phyloP scores from a whole-genome alignment of 176 grass and related monocot genomes.

The Rhynchospora breviuscula region DNA sequence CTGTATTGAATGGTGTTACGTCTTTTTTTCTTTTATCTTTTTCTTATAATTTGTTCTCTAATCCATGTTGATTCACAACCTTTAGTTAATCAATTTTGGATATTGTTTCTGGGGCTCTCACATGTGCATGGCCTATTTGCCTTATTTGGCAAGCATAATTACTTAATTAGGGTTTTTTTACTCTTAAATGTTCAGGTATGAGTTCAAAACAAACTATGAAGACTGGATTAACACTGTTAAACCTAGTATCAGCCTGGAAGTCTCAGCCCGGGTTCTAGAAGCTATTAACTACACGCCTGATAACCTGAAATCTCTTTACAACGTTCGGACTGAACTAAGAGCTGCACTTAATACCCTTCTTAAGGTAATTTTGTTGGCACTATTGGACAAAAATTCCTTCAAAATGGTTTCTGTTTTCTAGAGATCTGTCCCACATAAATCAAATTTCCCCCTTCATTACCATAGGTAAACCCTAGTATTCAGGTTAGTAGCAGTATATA shows the following conservation, averaged over 20 bases:
- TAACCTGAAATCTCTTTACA: constrained; percentile 83
- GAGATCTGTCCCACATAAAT: neutral
- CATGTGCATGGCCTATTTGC: neutral
- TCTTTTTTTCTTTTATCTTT: constrained; percentile 6
- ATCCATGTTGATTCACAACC: neutral
- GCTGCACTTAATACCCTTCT: constrained; percentile 80
- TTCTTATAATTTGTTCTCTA: constrained; percentile 6
- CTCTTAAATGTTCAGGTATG: constrained; percentile 52
- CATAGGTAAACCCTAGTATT: neutral
- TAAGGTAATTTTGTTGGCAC: constrained; percentile 47
- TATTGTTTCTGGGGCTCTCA: constrained; percentile 19
- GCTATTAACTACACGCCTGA: constrained; percentile 69
- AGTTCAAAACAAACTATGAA: constrained; percentile 80
- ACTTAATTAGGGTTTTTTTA: neutral
- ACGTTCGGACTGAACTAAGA: constrained; percentile 69
- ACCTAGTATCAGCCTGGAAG: constrained; percentile 73
- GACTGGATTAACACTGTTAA: constrained; percentile 93
- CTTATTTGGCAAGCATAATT: constrained; percentile 22
- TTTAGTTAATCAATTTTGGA: neutral
- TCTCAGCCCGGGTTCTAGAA: constrained; percentile 61
- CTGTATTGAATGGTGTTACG: neutral
- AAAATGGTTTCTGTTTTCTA: constrained; percentile 11
- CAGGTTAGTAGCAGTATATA: neutral
- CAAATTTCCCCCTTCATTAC: neutral
- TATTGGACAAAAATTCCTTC: constrained; percentile 12